Evolutionary conservation across 2,329 filamentous ascomycete species (phyloP), one percentile per base, ranked within the genome.

Genomic region (Myriangium duriaei): DNA sequence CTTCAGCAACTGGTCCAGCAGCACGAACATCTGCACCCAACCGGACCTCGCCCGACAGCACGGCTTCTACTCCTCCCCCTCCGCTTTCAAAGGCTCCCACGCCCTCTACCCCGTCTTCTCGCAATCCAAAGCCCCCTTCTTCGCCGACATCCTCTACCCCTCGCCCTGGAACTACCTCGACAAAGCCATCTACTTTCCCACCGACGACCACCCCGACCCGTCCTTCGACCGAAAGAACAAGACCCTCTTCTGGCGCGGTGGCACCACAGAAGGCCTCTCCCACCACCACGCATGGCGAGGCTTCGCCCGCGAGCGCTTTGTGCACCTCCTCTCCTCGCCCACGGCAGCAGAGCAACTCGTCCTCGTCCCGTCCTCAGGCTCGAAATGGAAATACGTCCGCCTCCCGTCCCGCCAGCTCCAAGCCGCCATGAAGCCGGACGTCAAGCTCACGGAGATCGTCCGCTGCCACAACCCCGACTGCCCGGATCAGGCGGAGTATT

Each of bases 81-180:
- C 79, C 5, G 65, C 71, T 1, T 65, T 74, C 45, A 71, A 73
- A 34, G 71, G 76, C 0, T 70, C 79, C 1, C 69, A 74, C 43
- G 66, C 77, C 13, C 65, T 91, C 3, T 59, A 81, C 2, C 84
- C 84, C 0, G 63, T 91, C 9, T 91, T 91, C 58, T 81, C 81
- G 44, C 70, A 81, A 41, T 78, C 75, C 34, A 85, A 84, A 49
- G 74, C 78, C 1, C 67, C 72, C 31, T 76, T 76, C 4, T 88
- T 82, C 59, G 74, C 71, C 45, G 84, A 92, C 52, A 82, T 92
- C 21, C 58, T 87, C 14, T 79, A 86, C 37, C 83, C 84, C 0
- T 64, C 68, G 48, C 57, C 70, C 0, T 75, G 71, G 71, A 75
- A 74, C 47, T 77, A 76, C 45, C 57, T 73, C 42, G 69, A 72